phyloP scores from a whole-genome alignment of 768 basidiomycete genomes.

The Dentipellis sp. region DNA sequence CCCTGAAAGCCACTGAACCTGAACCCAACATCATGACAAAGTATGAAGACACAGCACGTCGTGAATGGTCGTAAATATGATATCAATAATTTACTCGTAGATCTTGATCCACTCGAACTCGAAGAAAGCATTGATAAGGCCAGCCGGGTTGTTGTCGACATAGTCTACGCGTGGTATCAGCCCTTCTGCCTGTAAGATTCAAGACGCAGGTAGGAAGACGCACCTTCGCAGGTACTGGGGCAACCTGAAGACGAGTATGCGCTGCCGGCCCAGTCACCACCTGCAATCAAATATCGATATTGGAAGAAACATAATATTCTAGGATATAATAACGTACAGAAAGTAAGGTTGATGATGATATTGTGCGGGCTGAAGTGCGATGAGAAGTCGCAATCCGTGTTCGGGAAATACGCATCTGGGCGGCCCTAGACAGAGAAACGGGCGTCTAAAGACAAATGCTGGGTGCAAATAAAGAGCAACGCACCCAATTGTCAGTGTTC shows the following conservation, averaged over 20 bases:
- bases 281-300: background rate
- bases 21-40: too few relatives aligned
- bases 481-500: constrained; percentile 15
- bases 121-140: constrained; percentile 8
- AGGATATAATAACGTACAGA: constrained; percentile 9
- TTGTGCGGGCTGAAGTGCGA: constrained; percentile 19
- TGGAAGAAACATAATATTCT: background rate
- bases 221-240: constrained; percentile 11
- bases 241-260: constrained; percentile 13
- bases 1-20: too few relatives aligned
- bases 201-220: background rate
- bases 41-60: too few relatives aligned
- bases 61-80: background rate
- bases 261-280: constrained; percentile 16
- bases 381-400: constrained; percentile 25
- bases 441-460: background rate
- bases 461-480: background rate
- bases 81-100: constrained; percentile 1
- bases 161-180: background rate
- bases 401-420: constrained; percentile 17
- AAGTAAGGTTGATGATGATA: constrained; percentile 17
- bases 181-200: background rate
- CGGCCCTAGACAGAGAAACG: constrained; percentile 7
- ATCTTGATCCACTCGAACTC: constrained; percentile 11
- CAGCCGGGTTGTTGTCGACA: constrained; percentile 9